Conservation (phyloP, 2,329 filamentous ascomycete species). For the Curvularia verruculosa region DNA sequence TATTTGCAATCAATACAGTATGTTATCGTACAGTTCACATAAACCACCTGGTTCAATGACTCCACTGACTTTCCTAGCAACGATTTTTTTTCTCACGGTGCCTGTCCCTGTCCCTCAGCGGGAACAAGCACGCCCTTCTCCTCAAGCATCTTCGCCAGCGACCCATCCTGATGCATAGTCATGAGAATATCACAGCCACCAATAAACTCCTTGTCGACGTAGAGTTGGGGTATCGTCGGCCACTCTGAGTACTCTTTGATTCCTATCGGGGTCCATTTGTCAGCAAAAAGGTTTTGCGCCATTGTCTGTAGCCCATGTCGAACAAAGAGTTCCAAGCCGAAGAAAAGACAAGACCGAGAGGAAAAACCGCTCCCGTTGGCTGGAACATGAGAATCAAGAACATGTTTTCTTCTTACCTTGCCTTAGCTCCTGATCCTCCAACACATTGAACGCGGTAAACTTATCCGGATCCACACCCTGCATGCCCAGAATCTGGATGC, state of each 20-base stretch:
- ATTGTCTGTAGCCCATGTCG: too few relatives aligned
- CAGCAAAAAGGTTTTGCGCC: conserved; percentile 13
- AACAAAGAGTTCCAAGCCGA: background rate
- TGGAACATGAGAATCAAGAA: background rate
- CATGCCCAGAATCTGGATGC: conserved; percentile 90
- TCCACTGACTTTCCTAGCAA: background rate
- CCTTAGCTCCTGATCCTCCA: conserved; percentile 88
- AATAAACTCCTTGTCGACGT: conserved; percentile 93
- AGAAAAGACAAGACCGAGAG: too few relatives aligned
- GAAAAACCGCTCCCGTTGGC: too few relatives aligned
- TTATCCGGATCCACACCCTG: conserved; percentile 95
- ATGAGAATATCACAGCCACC: conserved; percentile 98
- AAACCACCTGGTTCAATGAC: too few relatives aligned
- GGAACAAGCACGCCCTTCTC: conserved; percentile 86
- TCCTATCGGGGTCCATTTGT: conserved; percentile 62
- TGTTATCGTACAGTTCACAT: background rate
- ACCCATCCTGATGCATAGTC: conserved; percentile 95
- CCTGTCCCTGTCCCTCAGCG: conserved; percentile 27
- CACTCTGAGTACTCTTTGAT: conserved; percentile 99
- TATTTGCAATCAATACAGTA: background rate
- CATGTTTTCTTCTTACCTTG: conserved; percentile 64
- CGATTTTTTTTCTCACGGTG: conserved; percentile 22
- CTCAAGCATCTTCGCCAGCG: conserved; percentile 87
- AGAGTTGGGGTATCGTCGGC: conserved; percentile 97
- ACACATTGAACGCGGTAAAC: conserved; percentile 97